Conservation (phyloP, 2,329 filamentous ascomycete species). For the Botrytis squamosa region DNA sequence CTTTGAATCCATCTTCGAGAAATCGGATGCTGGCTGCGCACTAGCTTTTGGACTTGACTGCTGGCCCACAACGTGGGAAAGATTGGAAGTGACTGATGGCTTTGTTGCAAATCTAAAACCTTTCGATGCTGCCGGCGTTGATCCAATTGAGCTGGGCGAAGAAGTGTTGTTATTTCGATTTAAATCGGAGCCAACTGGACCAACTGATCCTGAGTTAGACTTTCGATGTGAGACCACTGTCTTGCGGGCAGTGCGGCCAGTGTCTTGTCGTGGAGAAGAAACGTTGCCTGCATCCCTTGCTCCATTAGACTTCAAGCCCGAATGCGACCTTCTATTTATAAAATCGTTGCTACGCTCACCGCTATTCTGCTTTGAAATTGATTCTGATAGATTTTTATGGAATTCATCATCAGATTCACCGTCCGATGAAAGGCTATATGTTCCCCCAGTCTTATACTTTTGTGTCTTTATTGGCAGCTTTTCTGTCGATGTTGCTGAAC, state of each 20-base stretch:
- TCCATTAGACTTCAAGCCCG: background rate
- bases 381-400: background rate
- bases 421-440: slow-evolving; percentile 4
- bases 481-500: too few species aligned
- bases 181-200: background rate
- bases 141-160: background rate
- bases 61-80: background rate
- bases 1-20: too few species aligned
- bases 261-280: background rate
- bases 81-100: background rate
- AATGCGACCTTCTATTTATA: background rate
- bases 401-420: background rate
- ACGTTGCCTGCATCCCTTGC: background rate
- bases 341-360: background rate
- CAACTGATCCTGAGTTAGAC: background rate
- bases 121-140: background rate
- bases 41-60: background rate
- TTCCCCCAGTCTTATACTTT: background rate
- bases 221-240: slow-evolving; percentile 1
- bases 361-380: background rate
- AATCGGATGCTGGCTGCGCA: background rate
- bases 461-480: background rate
- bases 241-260: slow-evolving; percentile 1
- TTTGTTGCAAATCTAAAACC: background rate
- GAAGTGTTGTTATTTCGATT: background rate